A percentile compares a stretch with the other conserved stretches of the same genome.
These are phyloP conservation scores for Zygotorulaspora chibaensis DNA, from an alignment of 805 yeast species.

Conservation along the genomic window DNA sequence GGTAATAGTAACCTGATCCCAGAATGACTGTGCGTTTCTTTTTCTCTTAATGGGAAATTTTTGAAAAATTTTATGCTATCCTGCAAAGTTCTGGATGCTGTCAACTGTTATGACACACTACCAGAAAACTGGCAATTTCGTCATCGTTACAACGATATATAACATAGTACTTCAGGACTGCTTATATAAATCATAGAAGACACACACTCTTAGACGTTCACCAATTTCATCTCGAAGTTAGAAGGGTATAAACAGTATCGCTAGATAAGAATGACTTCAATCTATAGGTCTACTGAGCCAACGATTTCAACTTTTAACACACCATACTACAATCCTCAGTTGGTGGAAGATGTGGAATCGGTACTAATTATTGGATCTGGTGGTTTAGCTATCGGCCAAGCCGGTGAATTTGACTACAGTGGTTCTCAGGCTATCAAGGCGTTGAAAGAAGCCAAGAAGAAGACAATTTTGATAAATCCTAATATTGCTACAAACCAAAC, in stretches of 20 bases:
- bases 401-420: constrained; percentile 96
- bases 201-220: neutral
- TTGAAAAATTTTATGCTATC: neutral
- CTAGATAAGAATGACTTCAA: constrained; percentile 20
- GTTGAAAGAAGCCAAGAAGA: constrained; percentile 79
- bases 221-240: neutral
- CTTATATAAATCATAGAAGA: neutral
- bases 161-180: neutral
- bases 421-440: constrained; percentile 98
- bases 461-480: constrained; percentile 85
- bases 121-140: neutral
- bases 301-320: constrained; percentile 33
- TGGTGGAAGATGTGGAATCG: constrained; percentile 31
- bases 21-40: neutral
- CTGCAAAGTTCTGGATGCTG: neutral
- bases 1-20: neutral
- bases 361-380: constrained; percentile 96
- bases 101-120: neutral
- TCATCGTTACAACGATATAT: neutral
- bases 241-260: neutral
- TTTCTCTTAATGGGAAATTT: neutral
- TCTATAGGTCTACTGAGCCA: constrained; percentile 29
- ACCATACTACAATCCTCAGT: constrained; percentile 29
- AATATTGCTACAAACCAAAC: constrained; percentile 97
- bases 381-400: constrained; percentile 95